Percentiles rank a stretch among this genome's conserved stretches.
Evolutionary conservation across 345 rosid genomes (phyloP).

Genomic region (Tarenaya hassleriana): DNA sequence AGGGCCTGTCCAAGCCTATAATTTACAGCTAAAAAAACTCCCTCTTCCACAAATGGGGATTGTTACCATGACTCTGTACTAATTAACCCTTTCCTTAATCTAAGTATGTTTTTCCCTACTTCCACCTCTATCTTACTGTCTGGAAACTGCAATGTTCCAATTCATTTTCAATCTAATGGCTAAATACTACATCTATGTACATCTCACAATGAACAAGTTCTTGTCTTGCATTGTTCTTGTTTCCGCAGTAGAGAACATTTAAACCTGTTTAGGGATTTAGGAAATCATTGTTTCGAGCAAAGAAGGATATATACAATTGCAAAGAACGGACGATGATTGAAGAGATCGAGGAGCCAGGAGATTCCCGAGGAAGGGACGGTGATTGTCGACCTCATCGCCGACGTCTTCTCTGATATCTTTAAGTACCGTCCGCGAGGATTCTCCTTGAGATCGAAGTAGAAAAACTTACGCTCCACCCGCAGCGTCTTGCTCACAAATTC

Average conservation of each 20-base stretch:
- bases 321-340: slow-evolving; percentile 52
- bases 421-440: slow-evolving; percentile 95
- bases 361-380: slow-evolving; percentile 94
- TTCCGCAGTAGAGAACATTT: not conserved
- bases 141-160: no score
- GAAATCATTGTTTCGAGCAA: not conserved
- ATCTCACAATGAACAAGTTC: slow-evolving; percentile 1
- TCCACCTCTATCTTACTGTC: no score
- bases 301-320: not conserved
- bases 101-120: not conserved
- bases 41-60: slow-evolving; percentile 22
- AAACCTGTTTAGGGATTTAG: not conserved
- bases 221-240: not conserved
- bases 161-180: not conserved
- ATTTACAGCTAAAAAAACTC: slow-evolving; percentile 39
- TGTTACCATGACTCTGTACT: slow-evolving; percentile 16
- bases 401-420: slow-evolving; percentile 95
- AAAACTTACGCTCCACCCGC: slow-evolving; percentile 94
- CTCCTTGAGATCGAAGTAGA: slow-evolving; percentile 94
- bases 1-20: slow-evolving; percentile 51
- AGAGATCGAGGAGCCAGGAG: slow-evolving; percentile 97
- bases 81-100: slow-evolving; percentile 31
- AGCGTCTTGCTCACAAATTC: slow-evolving; percentile 93
- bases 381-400: slow-evolving; percentile 96
- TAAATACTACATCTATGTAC: slow-evolving; percentile 11